These are phyloP conservation scores for Testicularia cyperi DNA, from an alignment of 1,284 basidiomycete species.

Conservation along the genomic window DNA sequence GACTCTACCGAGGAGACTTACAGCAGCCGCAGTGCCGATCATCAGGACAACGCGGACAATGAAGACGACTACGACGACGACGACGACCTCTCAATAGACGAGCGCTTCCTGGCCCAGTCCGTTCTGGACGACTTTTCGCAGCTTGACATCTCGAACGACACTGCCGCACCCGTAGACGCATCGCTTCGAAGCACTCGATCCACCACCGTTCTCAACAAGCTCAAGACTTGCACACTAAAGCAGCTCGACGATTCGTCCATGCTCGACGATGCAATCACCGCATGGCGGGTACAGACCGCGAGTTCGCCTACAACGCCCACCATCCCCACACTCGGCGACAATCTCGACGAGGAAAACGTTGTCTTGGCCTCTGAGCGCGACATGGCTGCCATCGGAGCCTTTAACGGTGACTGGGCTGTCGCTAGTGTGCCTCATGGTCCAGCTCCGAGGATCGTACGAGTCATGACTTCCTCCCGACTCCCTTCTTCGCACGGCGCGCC, in stretches of 20 bases:
- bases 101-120: constrained; percentile 47
- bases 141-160: constrained; percentile 25
- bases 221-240: constrained; percentile 11
- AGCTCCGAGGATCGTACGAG: constrained; percentile 35
- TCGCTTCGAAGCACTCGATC: background rate
- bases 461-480: constrained; percentile 23
- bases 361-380: constrained; percentile 61
- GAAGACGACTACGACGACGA: constrained; percentile 26
- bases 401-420: constrained; percentile 85
- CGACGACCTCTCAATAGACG: constrained; percentile 35
- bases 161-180: constrained; percentile 2
- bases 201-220: constrained; percentile 1
- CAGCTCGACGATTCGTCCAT: constrained; percentile 17
- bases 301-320: constrained; percentile 1
- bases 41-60: constrained; percentile 1
- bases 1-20: too few species aligned
- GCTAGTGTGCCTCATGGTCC: constrained; percentile 11
- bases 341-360: constrained; percentile 48
- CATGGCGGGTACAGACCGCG: constrained; percentile 23
- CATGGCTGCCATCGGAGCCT: constrained; percentile 72
- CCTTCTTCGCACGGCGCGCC: background rate
- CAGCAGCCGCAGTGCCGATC: constrained; percentile 12
- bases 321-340: constrained; percentile 19
- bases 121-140: constrained; percentile 40
- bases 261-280: constrained; percentile 26